Base-by-base conservation (phyloP, 148 eudicot genomes). In the Fallopia convolvulus region DNA sequence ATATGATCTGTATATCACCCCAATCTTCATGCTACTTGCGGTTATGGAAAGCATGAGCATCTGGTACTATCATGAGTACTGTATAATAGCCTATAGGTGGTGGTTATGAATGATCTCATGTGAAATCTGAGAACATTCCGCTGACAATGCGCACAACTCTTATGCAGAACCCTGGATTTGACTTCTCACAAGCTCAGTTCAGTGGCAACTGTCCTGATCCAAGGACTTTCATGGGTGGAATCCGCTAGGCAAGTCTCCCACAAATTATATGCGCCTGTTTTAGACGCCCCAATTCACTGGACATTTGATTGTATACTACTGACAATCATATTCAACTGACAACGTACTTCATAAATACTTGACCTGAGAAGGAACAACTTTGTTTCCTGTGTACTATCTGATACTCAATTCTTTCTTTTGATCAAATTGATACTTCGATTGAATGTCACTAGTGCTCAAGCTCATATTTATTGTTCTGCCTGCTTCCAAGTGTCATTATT, bases 221-320 rank as follows among this genome's bases (percentile, higher is more conserved):
- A 17, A 92, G 88, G 81, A 92, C 98, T n/a, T 94, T 94, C 86
- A 89, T 94, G 97, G 98, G 98, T 14, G 97, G 98, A 72, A 92
- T 94, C 63, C 77, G 72, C 74, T 85, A 81, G 76, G 78, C 49
- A 26, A 47, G 55, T 73, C 15, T 44, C 14, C 50, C 15, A 72
- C 42, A 18, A 68, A 68, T 1, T 26, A 17, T 26, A 21, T 21
- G 33, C 17, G 20, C 4, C n/a, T 52, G n/a, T 52, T 52, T 58
- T 58, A 58, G 14, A 61, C 2, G 44, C 3, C 3, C 0, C 20
- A 66, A 66, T 33, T 32, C 5, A 14, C 0, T 68, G n/a, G 9
- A 66, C 44, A 68, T 20, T 68, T 63, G 70, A 63, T 63, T 63
- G 15, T 63, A 30, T 18, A 63, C 39, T 33, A 63, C 21, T 68